Evolutionary conservation across 371 early-diverging fungal species (phyloP), one percentile per base, ranked within the genome.

Genomic region (Syncephalastrum sp.): DNA sequence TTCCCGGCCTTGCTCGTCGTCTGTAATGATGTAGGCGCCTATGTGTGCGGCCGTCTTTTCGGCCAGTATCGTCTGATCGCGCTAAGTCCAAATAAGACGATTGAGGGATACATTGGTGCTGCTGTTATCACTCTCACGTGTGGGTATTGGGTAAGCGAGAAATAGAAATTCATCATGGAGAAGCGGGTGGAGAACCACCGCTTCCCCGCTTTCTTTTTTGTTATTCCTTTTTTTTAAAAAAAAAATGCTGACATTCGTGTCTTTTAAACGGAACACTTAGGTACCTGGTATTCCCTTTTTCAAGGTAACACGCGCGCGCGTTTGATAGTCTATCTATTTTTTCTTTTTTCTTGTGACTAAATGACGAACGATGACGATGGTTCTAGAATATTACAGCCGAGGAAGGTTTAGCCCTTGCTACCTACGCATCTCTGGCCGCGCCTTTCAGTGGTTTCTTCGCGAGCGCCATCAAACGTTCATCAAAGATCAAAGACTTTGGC

Each of bases 41-140:
- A 63, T 48, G n/a, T 55, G 19, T 70, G 54, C 33, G 74, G 74
- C 0, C 51, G 33, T 21, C 27, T 8, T 3, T 50, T 60, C 27
- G 70, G 69, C 5, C 52, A 42, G 19, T 48, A 24, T 8, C 50
- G 33, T n/a, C 29, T 72, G 15, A 44, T 57, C 12, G 19, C 24
- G 13, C 27, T 67, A 2, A 65, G 69, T 23, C 74, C 74, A 1
- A 67, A 55, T 29, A 73, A 73, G 56, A 73, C 74, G 0, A 4
- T 62, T 0, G 74, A 73, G 57, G 74, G 74, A 5, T 73, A 63
- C 45, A 29, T 65, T 16, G 68, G 65, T 15, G 74, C 65, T n/a
- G 21, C 50, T 10, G 7, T 63, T 4, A 5, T 58, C 4, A 73
- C 74, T 3, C 43, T 68, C 6, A 24, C 57, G 10, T 54, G 63